These are phyloP conservation scores for Platismatia glauca DNA, from an alignment of 495 filamentous ascomycete genomes.

Conservation along the genomic window DNA sequence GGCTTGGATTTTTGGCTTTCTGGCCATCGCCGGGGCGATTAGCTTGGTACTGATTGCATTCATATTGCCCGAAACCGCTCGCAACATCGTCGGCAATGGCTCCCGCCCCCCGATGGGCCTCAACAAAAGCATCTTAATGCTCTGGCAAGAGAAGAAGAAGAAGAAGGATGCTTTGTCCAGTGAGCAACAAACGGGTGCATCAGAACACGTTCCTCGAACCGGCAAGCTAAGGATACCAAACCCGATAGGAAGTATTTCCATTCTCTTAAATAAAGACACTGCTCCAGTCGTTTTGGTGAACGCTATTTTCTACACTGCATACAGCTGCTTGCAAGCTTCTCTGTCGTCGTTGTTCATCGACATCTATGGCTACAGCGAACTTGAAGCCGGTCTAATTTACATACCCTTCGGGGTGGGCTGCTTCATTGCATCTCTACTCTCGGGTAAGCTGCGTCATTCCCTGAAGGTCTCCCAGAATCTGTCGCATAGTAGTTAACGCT, in stretches of 20 bases:
- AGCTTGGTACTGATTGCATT: constrained; percentile 26
- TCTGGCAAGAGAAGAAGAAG: background rate
- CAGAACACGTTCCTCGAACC: background rate
- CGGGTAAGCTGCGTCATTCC: background rate
- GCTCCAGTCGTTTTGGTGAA: constrained; percentile 9
- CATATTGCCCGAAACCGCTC: constrained; percentile 36
- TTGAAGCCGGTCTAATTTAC: constrained; percentile 43
- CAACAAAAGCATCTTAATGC: constrained; percentile 15
- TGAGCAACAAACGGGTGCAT: background rate
- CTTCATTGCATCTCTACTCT: constrained; percentile 31
- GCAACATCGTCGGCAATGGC: constrained; percentile 67
- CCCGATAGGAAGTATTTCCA: constrained; percentile 7
- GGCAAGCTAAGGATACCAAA: constrained; percentile 1
- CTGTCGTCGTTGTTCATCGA: constrained; percentile 12
- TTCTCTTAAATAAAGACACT: constrained; percentile 16
- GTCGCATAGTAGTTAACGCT: background rate
- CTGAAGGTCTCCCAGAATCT: background rate
- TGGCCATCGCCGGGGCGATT: constrained; percentile 32
- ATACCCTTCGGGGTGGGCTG: constrained; percentile 42
- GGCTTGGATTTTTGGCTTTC: constrained; percentile 42
- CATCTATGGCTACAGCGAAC: constrained; percentile 34
- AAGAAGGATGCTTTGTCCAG: background rate
- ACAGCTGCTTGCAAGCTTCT: constrained; percentile 20
- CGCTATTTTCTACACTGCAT: constrained; percentile 13
- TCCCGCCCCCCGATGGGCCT: constrained; percentile 28